phyloP scores from a whole-genome alignment of 2,329 filamentous ascomycete species.

The Ophiocordyceps camponoti-saundersi region DNA sequence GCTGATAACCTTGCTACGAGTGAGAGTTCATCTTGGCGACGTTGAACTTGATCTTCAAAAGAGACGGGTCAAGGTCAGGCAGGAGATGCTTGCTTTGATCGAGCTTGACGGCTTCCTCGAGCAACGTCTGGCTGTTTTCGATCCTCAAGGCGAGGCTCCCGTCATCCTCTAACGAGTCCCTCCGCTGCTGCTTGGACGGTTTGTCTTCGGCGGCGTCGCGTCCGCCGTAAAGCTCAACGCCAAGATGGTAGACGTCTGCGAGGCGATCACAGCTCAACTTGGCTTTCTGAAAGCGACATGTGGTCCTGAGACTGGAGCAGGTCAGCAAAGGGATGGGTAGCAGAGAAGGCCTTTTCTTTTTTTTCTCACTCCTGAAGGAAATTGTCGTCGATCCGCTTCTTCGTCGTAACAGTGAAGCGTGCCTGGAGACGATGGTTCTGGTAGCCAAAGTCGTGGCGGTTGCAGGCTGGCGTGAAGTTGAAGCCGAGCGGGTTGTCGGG shows the following conservation, averaged over 20 bases:
- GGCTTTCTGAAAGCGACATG: conserved; percentile 12
- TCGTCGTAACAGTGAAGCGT: conserved; percentile 25
- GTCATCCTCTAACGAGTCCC: background rate
- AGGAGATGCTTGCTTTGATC: background rate
- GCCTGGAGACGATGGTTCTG: conserved; percentile 31
- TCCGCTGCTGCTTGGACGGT: no score
- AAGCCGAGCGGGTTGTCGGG: conserved; percentile 27
- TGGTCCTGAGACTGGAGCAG: conserved; percentile 16
- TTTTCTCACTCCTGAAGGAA: background rate
- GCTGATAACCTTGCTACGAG: no score
- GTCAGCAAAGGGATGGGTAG: background rate
- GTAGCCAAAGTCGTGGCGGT: conserved; percentile 41
- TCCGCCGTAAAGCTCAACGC: conserved; percentile 17
- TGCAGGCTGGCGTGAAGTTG: conserved; percentile 25
- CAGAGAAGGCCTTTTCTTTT: background rate
- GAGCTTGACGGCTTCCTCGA: conserved; percentile 13
- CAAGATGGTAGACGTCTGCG: conserved; percentile 23
- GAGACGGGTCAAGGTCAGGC: background rate
- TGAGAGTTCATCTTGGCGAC: background rate
- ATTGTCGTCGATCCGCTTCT: conserved; percentile 15
- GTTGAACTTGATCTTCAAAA: background rate
- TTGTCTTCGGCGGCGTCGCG: no score
- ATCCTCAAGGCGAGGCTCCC: background rate
- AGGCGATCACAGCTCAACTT: conserved; percentile 13
- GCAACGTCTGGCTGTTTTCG: conserved; percentile 2